Evolutionary conservation across 1,284 basidiomycete species (phyloP).

Genomic region (Ustilago loliicola): DNA sequence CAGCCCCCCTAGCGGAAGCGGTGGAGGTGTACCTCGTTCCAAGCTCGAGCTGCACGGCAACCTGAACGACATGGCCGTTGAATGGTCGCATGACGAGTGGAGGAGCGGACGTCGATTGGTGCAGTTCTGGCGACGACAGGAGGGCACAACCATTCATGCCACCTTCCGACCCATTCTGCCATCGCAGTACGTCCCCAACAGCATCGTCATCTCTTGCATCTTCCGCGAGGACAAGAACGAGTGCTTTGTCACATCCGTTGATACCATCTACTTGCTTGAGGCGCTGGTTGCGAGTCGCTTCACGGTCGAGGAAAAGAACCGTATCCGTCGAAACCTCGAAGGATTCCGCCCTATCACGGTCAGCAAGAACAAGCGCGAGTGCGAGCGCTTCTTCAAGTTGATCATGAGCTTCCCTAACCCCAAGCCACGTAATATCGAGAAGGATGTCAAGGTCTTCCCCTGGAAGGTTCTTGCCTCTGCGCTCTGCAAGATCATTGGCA

Average conservation of each 20-base stretch:
- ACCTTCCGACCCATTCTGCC: constrained; percentile 72
- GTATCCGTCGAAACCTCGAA: constrained; percentile 92
- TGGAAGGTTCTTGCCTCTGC: constrained; percentile 86
- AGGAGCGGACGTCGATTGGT: constrained; percentile 73
- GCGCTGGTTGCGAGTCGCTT: constrained; percentile 85
- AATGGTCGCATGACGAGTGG: constrained; percentile 75
- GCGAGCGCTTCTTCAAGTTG: constrained; percentile 87
- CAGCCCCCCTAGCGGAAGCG: constrained; percentile 44
- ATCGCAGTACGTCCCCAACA: constrained; percentile 71
- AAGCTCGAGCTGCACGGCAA: constrained; percentile 72
- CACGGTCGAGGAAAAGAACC: constrained; percentile 94
- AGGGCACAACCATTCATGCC: constrained; percentile 73
- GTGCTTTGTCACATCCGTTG: constrained; percentile 91
- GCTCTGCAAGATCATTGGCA: constrained; percentile 89
- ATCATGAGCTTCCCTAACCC: constrained; percentile 96
- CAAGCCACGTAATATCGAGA: constrained; percentile 95
- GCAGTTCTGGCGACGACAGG: constrained; percentile 74
- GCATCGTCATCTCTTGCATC: constrained; percentile 83
- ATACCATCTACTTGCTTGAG: constrained; percentile 92
- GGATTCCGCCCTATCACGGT: constrained; percentile 91
- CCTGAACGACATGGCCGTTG: constrained; percentile 73
- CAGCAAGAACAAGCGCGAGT: constrained; percentile 83
- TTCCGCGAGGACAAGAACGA: constrained; percentile 82
- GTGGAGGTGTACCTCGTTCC: constrained; percentile 52
- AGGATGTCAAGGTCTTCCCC: constrained; percentile 97